A percentile compares a stretch with the other conserved stretches of the same genome.
Evolutionary conservation across 345 rosid species (phyloP).

Genomic region (Acer saccharum): DNA sequence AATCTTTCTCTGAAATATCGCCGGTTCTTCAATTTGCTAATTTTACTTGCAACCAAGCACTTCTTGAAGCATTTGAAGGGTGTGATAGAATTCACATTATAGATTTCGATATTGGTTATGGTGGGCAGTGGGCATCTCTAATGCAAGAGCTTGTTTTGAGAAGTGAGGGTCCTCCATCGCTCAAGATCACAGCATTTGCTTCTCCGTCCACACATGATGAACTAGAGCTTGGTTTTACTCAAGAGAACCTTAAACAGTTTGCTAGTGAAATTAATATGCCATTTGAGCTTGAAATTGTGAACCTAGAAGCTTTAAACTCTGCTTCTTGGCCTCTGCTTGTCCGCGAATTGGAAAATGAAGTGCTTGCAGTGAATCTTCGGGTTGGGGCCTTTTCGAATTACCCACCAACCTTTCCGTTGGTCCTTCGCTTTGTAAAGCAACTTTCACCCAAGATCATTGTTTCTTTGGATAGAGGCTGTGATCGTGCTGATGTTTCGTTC

Average conservation of each 20-base stretch:
- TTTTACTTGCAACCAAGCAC: conserved; percentile 88
- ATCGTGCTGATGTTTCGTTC: conserved; percentile 74
- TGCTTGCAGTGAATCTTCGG: conserved; percentile 75
- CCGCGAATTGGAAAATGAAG: conserved; percentile 45
- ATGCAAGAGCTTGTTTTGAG: conserved; percentile 84
- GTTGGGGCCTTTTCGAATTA: conserved; percentile 53
- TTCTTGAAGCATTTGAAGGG: conserved; percentile 69
- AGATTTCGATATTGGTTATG: conserved; percentile 86
- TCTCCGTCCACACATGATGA: conserved; percentile 57
- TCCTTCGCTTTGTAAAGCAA: conserved; percentile 74
- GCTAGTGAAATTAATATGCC: conserved; percentile 73
- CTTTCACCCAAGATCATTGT: conserved; percentile 79
- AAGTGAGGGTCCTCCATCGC: conserved; percentile 56
- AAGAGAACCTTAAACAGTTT: conserved; percentile 63
- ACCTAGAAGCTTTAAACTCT: conserved; percentile 55
- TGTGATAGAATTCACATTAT: conserved; percentile 68
- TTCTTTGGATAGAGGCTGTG: conserved; percentile 83
- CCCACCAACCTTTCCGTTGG: conserved; percentile 54
- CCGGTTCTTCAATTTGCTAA: conserved; percentile 84
- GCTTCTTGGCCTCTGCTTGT: conserved; percentile 45
- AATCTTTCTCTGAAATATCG: conserved; percentile 83
- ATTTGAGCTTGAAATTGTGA: conserved; percentile 63
- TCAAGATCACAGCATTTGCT: conserved; percentile 76
- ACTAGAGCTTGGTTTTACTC: conserved; percentile 68
- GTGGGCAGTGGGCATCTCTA: conserved; percentile 93